Percentiles rank a stretch among this genome's conserved stretches.
These are phyloP conservation scores for Pseudocercospora musae DNA, from an alignment of 2,329 filamentous ascomycete genomes.

Conservation along the genomic window DNA sequence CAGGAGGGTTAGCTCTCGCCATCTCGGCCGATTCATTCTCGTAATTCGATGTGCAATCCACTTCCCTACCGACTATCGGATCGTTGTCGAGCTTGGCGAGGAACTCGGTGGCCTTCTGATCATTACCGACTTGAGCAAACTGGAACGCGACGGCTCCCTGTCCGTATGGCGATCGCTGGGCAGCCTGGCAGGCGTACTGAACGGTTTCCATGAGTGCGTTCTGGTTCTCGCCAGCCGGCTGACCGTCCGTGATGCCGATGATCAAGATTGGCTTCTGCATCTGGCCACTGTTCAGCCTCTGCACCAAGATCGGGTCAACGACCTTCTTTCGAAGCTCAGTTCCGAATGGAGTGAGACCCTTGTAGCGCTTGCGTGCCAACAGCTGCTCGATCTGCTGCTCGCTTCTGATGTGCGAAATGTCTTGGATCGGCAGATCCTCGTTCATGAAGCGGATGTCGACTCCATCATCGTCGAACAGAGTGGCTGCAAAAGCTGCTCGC, in stretches of 20 bases:
- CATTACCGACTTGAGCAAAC: constrained; percentile 67
- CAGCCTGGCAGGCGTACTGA: constrained; percentile 51
- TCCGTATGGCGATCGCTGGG: constrained; percentile 52
- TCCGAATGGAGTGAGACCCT: constrained; percentile 65
- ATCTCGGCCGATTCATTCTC: constrained; percentile 67
- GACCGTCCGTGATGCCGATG: constrained; percentile 64
- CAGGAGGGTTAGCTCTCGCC: constrained; percentile 58
- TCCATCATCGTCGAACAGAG: constrained; percentile 67
- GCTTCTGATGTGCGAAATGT: constrained; percentile 54
- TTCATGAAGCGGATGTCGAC: constrained; percentile 71
- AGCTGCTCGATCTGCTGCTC: constrained; percentile 58
- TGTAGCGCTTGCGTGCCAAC: constrained; percentile 58
- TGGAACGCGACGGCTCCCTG: constrained; percentile 60
- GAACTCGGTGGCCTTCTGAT: constrained; percentile 62
- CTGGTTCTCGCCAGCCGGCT: constrained; percentile 61
- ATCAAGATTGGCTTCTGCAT: constrained; percentile 63
- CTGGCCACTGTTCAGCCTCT: constrained; percentile 50
- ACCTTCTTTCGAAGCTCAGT: constrained; percentile 62
- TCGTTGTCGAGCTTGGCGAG: constrained; percentile 63
- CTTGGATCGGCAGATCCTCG: constrained; percentile 48
- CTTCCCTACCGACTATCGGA: constrained; percentile 57
- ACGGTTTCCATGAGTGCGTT: constrained; percentile 58
- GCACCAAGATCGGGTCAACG: constrained; percentile 58
- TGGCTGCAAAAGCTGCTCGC: constrained; percentile 61
- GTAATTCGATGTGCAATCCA: constrained; percentile 68